Conservation (phyloP, 805 yeast genomes). For the Saccharomycopsis vini region DNA sequence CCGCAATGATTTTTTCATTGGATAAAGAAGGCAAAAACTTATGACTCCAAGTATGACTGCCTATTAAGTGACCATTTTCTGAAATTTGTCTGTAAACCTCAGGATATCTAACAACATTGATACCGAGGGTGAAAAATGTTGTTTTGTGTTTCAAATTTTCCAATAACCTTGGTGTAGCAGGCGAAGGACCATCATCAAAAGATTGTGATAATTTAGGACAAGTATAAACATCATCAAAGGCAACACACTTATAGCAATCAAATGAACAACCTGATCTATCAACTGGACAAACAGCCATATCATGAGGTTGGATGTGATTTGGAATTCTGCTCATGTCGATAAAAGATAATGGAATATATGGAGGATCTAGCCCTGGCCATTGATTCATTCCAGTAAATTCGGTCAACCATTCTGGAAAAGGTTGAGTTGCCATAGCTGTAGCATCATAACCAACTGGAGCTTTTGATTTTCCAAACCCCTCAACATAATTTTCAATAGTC, state of each 20-base stretch:
- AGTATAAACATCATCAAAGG: conserved; percentile 64
- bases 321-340: conserved; percentile 52
- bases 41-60: conserved; percentile 91
- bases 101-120: conserved; percentile 70
- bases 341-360: conserved; percentile 74
- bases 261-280: conserved; percentile 61
- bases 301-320: conserved; percentile 33
- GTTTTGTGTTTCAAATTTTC: conserved; percentile 44
- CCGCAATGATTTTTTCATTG: conserved; percentile 80
- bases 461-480: too few relatives aligned
- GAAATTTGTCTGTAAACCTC: conserved; percentile 53
- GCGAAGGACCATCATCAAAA: conserved; percentile 93
- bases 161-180: conserved; percentile 54
- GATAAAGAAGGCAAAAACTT: conserved; percentile 67
- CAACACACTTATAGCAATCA: conserved; percentile 76
- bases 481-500: too few relatives aligned
- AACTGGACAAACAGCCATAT: conserved; percentile 50
- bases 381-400: conserved; percentile 61
- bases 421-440: conserved; percentile 25
- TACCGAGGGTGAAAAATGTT: conserved; percentile 82
- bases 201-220: conserved; percentile 76
- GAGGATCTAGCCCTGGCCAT: conserved; percentile 89
- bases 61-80: conserved; percentile 66
- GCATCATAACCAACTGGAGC: conserved; percentile 25
- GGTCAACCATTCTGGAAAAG: conserved; percentile 74